These are phyloP conservation scores for Akanthomyces muscarius DNA, from an alignment of 2,329 filamentous ascomycete genomes.

Conservation along the genomic window DNA sequence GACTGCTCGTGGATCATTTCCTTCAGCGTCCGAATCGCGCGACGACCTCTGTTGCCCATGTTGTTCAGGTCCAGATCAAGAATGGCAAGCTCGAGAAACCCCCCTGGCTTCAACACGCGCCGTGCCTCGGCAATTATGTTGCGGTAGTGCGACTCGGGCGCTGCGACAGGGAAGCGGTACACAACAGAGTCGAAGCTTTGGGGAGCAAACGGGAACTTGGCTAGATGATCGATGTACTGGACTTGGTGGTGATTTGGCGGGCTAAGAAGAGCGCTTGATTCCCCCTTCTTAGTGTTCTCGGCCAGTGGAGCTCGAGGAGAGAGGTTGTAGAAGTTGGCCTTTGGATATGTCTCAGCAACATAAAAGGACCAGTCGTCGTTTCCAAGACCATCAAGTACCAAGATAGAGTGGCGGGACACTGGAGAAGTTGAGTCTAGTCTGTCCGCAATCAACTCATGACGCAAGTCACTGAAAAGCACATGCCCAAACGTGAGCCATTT, in stretches of 20 bases:
- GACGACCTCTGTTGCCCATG: slow-evolving; percentile 69
- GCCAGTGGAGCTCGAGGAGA: slow-evolving; percentile 54
- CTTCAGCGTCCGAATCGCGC: slow-evolving; percentile 66
- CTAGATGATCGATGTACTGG: slow-evolving; percentile 57
- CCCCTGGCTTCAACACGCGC: slow-evolving; percentile 72
- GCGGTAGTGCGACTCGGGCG: slow-evolving; percentile 64
- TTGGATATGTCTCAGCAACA: slow-evolving; percentile 73
- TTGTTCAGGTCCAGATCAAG: slow-evolving; percentile 78
- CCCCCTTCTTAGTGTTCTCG: slow-evolving; percentile 38
- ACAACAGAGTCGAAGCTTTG: slow-evolving; percentile 74
- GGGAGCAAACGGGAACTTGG: slow-evolving; percentile 69
- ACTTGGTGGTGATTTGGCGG: slow-evolving; percentile 73
- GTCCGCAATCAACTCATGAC: slow-evolving; percentile 59
- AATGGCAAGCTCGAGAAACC: slow-evolving; percentile 73
- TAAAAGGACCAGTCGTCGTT: slow-evolving; percentile 88
- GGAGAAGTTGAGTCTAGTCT: slow-evolving; percentile 34
- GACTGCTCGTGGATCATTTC: slow-evolving; percentile 62
- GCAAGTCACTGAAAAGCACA: slow-evolving; percentile 75
- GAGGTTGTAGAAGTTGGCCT: slow-evolving; percentile 72
- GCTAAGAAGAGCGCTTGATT: slow-evolving; percentile 49
- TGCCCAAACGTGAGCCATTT: slow-evolving; percentile 85
- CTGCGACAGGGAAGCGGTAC: slow-evolving; percentile 69
- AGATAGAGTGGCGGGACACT: slow-evolving; percentile 53
- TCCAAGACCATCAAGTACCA: slow-evolving; percentile 80
- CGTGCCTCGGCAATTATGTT: slow-evolving; percentile 71